Evolutionary conservation across 495 filamentous ascomycete genomes (phyloP).

Genomic region (Oleoguttula mirabilis): DNA sequence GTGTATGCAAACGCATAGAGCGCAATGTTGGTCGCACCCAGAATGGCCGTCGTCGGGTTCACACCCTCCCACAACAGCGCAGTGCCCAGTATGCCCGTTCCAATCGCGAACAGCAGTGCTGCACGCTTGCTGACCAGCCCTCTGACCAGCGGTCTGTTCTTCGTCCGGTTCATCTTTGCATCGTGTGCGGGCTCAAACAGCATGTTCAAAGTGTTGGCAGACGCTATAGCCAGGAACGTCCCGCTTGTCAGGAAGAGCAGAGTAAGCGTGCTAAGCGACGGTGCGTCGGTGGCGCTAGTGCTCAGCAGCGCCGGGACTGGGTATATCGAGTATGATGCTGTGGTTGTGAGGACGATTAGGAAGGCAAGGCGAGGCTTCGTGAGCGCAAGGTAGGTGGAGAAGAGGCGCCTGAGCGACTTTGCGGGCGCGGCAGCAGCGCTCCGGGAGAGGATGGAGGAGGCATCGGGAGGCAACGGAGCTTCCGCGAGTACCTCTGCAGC

Average conservation of each 20-base stretch:
- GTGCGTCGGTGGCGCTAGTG: conserved; percentile 56
- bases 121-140: conserved; percentile 60
- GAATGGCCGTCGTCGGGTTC: conserved; percentile 80
- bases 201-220: conserved; percentile 95
- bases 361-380: conserved; percentile 90
- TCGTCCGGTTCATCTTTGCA: conserved; percentile 81
- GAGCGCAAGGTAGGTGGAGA: conserved; percentile 82
- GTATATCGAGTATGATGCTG: conserved; percentile 83
- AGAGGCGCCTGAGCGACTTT: conserved; percentile 56
- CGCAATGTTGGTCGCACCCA: conserved; percentile 73
- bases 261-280: conserved; percentile 79
- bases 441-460: conserved; percentile 66
- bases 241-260: conserved; percentile 84
- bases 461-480: conserved; percentile 57
- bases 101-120: conserved; percentile 69
- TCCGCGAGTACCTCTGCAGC: conserved; percentile 5
- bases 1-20: conserved; percentile 91
- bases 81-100: conserved; percentile 53
- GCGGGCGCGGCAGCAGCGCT: conserved; percentile 55
- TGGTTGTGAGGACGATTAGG: conserved; percentile 81
- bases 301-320: conserved; percentile 69
- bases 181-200: conserved; percentile 84
- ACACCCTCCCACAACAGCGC: conserved; percentile 71
- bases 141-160: conserved; percentile 79
- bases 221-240: conserved; percentile 72